Evolutionary conservation across 1,139 yeast genomes (phyloP).

Genomic region (Kluyveromyces sp.): DNA sequence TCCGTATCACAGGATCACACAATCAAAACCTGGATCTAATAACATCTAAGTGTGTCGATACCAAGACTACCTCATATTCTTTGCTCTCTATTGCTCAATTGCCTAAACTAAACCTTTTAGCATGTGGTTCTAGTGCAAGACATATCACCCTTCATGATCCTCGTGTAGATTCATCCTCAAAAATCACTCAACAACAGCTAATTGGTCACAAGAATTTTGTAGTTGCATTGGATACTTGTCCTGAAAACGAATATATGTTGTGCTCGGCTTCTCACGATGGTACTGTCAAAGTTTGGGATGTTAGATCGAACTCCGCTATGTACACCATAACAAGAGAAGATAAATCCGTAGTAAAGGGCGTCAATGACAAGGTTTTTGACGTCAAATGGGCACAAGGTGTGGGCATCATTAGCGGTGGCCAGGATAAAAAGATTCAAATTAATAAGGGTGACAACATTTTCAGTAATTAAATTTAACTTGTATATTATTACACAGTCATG

Average conservation of each 20-base stretch:
- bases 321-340: constrained; percentile 75
- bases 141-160: constrained; percentile 94
- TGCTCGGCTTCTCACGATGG: constrained; percentile 94
- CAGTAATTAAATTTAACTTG: constrained; percentile 10
- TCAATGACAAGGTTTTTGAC: constrained; percentile 64
- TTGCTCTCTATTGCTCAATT: constrained; percentile 67
- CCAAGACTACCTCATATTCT: constrained; percentile 84
- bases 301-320: constrained; percentile 78
- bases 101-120: constrained; percentile 59
- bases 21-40: constrained; percentile 89
- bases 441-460: constrained; percentile 45
- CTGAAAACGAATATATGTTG: constrained; percentile 71
- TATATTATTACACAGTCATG: neutral
- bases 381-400: constrained; percentile 75
- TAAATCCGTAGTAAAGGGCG: constrained; percentile 32
- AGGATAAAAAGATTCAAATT: constrained; percentile 86
- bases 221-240: constrained; percentile 64
- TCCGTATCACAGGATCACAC: constrained; percentile 95
- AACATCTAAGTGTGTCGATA: constrained; percentile 74
- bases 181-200: constrained; percentile 57
- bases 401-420: constrained; percentile 90
- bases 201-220: constrained; percentile 91
- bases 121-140: constrained; percentile 92
- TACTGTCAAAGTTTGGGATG: constrained; percentile 91
- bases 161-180: constrained; percentile 45